Conservation (phyloP, 2,329 filamentous ascomycete genomes). For the Truncatella angustata region DNA sequence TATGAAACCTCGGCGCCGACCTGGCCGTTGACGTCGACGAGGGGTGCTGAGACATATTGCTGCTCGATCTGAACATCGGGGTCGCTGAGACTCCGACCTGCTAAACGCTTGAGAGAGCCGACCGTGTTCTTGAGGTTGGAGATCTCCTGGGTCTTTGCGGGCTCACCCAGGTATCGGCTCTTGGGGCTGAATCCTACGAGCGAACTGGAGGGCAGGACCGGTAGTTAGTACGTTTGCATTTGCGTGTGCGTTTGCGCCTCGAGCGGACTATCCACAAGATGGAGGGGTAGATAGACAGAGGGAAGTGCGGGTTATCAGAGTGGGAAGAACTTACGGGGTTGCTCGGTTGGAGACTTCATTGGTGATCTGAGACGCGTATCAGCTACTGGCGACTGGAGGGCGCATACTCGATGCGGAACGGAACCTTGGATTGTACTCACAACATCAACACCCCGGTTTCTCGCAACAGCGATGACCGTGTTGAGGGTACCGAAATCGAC, state of each 20-base stretch:
- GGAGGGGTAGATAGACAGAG: too few relatives aligned
- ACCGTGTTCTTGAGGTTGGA: conserved; percentile 99
- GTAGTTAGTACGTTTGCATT: conserved; percentile 22
- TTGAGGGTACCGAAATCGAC: conserved; percentile 96
- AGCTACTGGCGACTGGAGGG: conserved; percentile 9
- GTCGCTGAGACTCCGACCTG: conserved; percentile 81
- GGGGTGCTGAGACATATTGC: conserved; percentile 79
- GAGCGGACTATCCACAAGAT: too few relatives aligned
- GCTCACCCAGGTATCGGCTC: conserved; percentile 88
- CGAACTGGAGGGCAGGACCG: conserved; percentile 54
- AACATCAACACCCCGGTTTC: conserved; percentile 98
- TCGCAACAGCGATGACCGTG: conserved; percentile 95
- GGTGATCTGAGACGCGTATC: conserved; percentile 66
- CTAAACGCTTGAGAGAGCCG: conserved; percentile 85
- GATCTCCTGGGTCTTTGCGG: conserved; percentile 97
- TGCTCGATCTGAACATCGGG: conserved; percentile 93
- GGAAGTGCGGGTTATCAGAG: background rate
- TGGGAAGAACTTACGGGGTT: conserved; percentile 74
- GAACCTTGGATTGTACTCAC: conserved; percentile 57
- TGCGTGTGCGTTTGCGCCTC: too few relatives aligned
- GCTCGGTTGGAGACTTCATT: conserved; percentile 99
- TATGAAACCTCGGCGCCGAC: conserved; percentile 93
- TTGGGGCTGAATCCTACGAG: conserved; percentile 95
- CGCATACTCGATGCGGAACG: conserved; percentile 7
- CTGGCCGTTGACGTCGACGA: conserved; percentile 90